A percentile compares a stretch with the other conserved stretches of the same genome.
These are phyloP conservation scores for Microbotryum intermedium DNA, from an alignment of 1,284 basidiomycete genomes.

Conservation along the genomic window DNA sequence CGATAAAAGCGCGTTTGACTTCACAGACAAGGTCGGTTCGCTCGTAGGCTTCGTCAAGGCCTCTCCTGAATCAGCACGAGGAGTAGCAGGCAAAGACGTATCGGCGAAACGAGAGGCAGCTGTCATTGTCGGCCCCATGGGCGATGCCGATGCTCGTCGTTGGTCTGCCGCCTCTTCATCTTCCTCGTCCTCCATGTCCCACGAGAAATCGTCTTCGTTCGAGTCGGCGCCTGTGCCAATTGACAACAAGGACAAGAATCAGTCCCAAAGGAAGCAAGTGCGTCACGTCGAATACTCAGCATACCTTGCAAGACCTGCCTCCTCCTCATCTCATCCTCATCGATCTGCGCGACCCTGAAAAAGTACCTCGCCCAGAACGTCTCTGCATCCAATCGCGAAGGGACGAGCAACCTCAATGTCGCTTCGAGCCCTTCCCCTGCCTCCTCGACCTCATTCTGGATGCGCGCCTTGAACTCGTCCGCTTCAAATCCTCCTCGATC, in stretches of 20 bases:
- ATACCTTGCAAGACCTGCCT: slow-evolving; percentile 69
- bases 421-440: slow-evolving; percentile 48
- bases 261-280: not conserved
- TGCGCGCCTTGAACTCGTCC: slow-evolving; percentile 11
- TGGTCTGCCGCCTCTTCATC: slow-evolving; percentile 4
- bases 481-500: slow-evolving; percentile 19
- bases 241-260: not conserved
- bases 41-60: not conserved
- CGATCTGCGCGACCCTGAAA: slow-evolving; percentile 80
- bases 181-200: slow-evolving; percentile 35
- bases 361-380: slow-evolving; percentile 87
- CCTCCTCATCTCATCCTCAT: slow-evolving; percentile 68
- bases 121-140: not conserved
- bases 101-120: not conserved
- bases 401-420: slow-evolving; percentile 51
- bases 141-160: not conserved
- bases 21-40: not conserved
- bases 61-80: not conserved
- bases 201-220: slow-evolving; percentile 33
- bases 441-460: slow-evolving; percentile 46
- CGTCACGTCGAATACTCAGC: slow-evolving; percentile 25
- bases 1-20: not conserved
- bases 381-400: slow-evolving; percentile 55
- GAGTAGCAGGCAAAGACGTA: not conserved
- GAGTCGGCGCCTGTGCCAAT: slow-evolving; percentile 8